phyloP scores from a whole-genome alignment of 1,139 yeast species.

The Kluyveromyces sp. region DNA sequence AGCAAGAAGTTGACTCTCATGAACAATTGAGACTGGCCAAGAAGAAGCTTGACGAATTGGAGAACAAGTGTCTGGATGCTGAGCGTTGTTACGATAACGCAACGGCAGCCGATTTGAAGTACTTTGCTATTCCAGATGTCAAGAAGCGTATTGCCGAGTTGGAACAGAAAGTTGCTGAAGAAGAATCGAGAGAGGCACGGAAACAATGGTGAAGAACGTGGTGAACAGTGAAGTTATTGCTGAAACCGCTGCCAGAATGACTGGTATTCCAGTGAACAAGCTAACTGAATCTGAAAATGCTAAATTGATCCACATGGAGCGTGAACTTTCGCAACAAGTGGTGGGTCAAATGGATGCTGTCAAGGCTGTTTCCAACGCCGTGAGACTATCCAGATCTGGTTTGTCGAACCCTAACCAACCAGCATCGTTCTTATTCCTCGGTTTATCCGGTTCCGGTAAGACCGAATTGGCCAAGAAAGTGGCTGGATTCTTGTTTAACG shows the following conservation, averaged over 20 bases:
- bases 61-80: constrained; percentile 88
- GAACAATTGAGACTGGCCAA: constrained; percentile 84
- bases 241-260: constrained; percentile 93
- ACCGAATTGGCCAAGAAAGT: constrained; percentile 95
- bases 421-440: constrained; percentile 89
- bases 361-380: constrained; percentile 91
- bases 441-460: constrained; percentile 96
- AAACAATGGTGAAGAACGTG: constrained; percentile 71
- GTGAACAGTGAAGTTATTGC: constrained; percentile 92
- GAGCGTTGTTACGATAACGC: constrained; percentile 94
- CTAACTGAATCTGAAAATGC: constrained; percentile 92
- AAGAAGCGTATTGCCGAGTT: constrained; percentile 65
- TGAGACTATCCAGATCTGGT: constrained; percentile 91
- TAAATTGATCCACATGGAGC: constrained; percentile 91
- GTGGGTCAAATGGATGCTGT: constrained; percentile 97
- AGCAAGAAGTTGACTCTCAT: constrained; percentile 85
- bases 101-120: constrained; percentile 90
- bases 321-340: constrained; percentile 68
- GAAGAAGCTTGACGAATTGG: constrained; percentile 85
- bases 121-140: constrained; percentile 94
- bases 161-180: constrained; percentile 71
- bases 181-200: constrained; percentile 54
- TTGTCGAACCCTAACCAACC: constrained; percentile 94
- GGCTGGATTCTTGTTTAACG: constrained; percentile 92
- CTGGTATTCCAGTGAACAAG: constrained; percentile 98